Conservation (phyloP, 768 basidiomycete genomes). For the Stropharia rugosoannulata region DNA sequence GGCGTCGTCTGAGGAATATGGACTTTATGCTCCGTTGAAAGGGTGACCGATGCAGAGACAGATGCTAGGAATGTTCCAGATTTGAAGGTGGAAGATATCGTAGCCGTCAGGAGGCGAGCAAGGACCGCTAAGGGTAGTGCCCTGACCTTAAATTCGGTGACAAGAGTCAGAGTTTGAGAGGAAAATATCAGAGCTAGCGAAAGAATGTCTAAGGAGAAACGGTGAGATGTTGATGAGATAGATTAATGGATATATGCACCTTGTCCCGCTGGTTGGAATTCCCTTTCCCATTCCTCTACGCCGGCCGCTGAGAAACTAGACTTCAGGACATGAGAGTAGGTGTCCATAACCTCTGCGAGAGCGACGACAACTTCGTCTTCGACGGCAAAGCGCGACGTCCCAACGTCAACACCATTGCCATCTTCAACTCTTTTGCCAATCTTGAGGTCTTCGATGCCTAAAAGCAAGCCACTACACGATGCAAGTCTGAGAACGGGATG, state of each 20-base stretch:
- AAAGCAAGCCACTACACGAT: slow-evolving; percentile 60
- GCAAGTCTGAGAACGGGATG: slow-evolving; percentile 61
- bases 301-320: slow-evolving; percentile 18
- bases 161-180: slow-evolving; percentile 57
- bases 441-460: slow-evolving; percentile 61
- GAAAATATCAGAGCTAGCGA: slow-evolving; percentile 54
- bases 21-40: slow-evolving; percentile 25
- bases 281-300: slow-evolving; percentile 59
- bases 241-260: slow-evolving; percentile 14
- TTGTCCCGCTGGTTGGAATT: slow-evolving; percentile 58
- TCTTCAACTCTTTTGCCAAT: slow-evolving; percentile 24
- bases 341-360: slow-evolving; percentile 73
- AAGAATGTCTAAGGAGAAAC: slow-evolving; percentile 38
- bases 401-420: slow-evolving; percentile 22
- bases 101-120: slow-evolving; percentile 34
- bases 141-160: slow-evolving; percentile 53
- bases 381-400: slow-evolving; percentile 37
- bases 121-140: slow-evolving; percentile 57
- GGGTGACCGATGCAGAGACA: slow-evolving; percentile 30
- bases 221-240: slow-evolving; percentile 1
- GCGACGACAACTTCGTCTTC: slow-evolving; percentile 70
- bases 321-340: slow-evolving; percentile 34
- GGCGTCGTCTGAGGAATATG: slow-evolving; percentile 33
- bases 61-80: slow-evolving; percentile 54
- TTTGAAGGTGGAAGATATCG: slow-evolving; percentile 54